Conservation (phyloP, 2,329 filamentous ascomycete genomes). For the Ophiocordyceps camponoti-rufipedis region DNA sequence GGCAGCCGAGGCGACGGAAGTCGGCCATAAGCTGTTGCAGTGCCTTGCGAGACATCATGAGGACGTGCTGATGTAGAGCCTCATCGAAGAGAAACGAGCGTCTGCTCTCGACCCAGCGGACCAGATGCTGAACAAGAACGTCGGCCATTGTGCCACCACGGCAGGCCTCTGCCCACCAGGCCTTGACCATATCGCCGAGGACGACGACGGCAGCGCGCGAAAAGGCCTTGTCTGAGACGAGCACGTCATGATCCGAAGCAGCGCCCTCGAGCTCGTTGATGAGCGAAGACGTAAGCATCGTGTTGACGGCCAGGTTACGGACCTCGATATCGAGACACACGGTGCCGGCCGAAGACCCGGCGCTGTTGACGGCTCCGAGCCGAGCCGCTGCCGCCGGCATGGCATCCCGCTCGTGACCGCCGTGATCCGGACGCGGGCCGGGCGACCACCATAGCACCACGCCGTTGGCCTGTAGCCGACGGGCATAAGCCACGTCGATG, state of each 20-base stretch:
- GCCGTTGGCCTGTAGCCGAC: conserved; percentile 74
- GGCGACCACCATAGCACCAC: conserved; percentile 96
- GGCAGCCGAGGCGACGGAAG: conserved; percentile 84
- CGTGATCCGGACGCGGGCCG: conserved; percentile 77
- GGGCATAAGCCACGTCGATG: conserved; percentile 89
- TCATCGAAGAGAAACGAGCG: conserved; percentile 91
- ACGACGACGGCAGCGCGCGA: conserved; percentile 82
- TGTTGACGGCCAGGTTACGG: conserved; percentile 92
- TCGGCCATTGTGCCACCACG: conserved; percentile 87
- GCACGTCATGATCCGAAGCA: conserved; percentile 54
- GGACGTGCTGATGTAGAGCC: conserved; percentile 88
- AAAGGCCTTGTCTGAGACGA: conserved; percentile 80
- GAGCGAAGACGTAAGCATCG: conserved; percentile 85
- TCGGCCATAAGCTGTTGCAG: conserved; percentile 95
- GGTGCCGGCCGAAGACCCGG: conserved; percentile 55
- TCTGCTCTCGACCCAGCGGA: conserved; percentile 91
- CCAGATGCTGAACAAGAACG: conserved; percentile 89
- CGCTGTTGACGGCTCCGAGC: conserved; percentile 73
- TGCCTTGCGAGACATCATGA: conserved; percentile 96
- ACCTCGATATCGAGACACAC: conserved; percentile 88
- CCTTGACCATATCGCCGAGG: conserved; percentile 92
- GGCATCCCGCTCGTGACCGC: conserved; percentile 87
- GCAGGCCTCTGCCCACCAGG: conserved; percentile 94
- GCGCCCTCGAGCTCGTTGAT: conserved; percentile 91
- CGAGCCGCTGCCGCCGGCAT: conserved; percentile 66